Conservation (phyloP, 2,329 filamentous ascomycete genomes). For the Ascochyta viciae-villosae region DNA sequence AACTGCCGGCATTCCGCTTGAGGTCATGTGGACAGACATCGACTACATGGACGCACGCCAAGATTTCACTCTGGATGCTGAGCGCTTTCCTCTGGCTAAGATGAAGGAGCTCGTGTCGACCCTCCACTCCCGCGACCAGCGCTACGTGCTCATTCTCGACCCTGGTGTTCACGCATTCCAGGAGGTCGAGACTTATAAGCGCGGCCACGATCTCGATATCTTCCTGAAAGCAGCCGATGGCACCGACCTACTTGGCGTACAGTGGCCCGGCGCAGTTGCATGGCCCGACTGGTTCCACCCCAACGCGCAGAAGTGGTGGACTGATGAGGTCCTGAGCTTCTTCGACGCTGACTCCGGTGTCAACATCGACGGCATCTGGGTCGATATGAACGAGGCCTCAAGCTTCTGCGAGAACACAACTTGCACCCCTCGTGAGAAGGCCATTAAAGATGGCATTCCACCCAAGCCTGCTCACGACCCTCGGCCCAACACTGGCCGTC, state of each 20-base stretch:
- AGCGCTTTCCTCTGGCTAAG: conserved; percentile 66
- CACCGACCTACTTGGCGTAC: conserved; percentile 66
- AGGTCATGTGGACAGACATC: conserved; percentile 78
- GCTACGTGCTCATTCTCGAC: conserved; percentile 82
- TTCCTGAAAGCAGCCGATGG: conserved; percentile 65
- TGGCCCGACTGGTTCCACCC: conserved; percentile 81
- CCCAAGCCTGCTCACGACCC: conserved; percentile 63
- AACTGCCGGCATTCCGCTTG: conserved; percentile 68
- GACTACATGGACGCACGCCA: conserved; percentile 69
- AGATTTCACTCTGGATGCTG: conserved; percentile 70
- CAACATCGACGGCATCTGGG: conserved; percentile 77
- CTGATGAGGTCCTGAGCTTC: conserved; percentile 69
- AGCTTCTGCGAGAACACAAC: conserved; percentile 57
- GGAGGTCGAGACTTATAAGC: conserved; percentile 63
- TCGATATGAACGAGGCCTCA: conserved; percentile 53
- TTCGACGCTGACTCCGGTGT: conserved; percentile 70
- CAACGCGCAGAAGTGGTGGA: conserved; percentile 72
- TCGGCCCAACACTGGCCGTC: conserved; percentile 64
- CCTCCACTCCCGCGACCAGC: conserved; percentile 71
- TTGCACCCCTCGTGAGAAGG: conserved; percentile 48
- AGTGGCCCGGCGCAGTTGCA: conserved; percentile 77
- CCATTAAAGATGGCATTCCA: conserved; percentile 57
- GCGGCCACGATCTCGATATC: conserved; percentile 64
- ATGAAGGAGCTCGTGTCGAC: conserved; percentile 71
- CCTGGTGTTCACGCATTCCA: conserved; percentile 61